Percentiles rank a stretch among this genome's conserved stretches.
phyloP scores from a whole-genome alignment of 2,329 filamentous ascomycete species.

The Davidsoniella australis region DNA sequence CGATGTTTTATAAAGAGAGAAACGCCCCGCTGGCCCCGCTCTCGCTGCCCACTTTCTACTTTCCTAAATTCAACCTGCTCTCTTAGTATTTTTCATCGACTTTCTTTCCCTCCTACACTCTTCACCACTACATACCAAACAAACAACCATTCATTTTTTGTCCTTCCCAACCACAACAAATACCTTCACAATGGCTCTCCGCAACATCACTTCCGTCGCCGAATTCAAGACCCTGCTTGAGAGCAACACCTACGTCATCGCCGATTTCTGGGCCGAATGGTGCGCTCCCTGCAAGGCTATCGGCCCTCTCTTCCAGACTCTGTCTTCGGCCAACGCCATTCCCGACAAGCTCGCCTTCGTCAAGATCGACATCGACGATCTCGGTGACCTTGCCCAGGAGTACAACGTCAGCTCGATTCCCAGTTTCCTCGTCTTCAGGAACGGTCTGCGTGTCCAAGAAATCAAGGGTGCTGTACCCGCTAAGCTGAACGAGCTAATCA shows the following conservation, averaged over 20 bases:
- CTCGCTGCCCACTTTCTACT: no score
- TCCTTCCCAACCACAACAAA: background rate
- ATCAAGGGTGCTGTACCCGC: constrained; percentile 13
- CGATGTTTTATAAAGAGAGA: no score
- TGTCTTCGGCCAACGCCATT: constrained; percentile 23
- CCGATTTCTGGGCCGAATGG: constrained; percentile 44
- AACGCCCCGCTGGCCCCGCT: no score
- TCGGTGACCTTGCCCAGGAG: constrained; percentile 30
- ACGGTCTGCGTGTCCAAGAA: constrained; percentile 23
- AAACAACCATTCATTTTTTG: no score
- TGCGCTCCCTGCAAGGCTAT: constrained; percentile 45
- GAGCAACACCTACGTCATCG: constrained; percentile 31
- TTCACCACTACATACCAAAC: no score
- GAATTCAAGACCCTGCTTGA: constrained; percentile 33
- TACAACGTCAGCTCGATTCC: constrained; percentile 39
- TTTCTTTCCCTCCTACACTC: no score
- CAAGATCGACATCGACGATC: constrained; percentile 41
- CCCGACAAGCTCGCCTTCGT: constrained; percentile 33
- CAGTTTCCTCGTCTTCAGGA: constrained; percentile 42
- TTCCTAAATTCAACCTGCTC: no score
- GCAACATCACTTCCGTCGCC: constrained; percentile 19
- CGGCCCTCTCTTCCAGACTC: constrained; percentile 33
- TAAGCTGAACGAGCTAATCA: constrained; percentile 12
- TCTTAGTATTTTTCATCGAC: no score
- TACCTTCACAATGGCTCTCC: constrained; percentile 2